phyloP scores from a whole-genome alignment of 257 asterid species.

The Forsythia viridissima region DNA sequence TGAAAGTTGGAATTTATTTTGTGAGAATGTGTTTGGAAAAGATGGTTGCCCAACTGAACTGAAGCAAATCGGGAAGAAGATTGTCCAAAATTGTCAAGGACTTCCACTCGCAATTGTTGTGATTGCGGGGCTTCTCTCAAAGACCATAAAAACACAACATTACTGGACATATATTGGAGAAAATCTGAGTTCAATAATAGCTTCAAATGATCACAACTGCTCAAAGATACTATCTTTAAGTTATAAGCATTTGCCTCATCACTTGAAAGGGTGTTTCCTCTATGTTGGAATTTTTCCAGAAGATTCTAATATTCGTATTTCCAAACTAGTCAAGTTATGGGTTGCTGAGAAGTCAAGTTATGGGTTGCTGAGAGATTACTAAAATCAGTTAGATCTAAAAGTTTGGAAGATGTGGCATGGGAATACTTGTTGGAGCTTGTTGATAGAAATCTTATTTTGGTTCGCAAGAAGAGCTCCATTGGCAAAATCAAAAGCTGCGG shows the following conservation, averaged over 20 bases:
- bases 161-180: constrained; percentile 19
- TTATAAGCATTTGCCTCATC: constrained; percentile 26
- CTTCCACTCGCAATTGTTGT: constrained; percentile 26
- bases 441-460: no score
- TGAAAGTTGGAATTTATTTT: constrained; percentile 28
- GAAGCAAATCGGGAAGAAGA: constrained; percentile 4
- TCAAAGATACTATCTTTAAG: constrained; percentile 5
- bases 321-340: constrained; percentile 27
- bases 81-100: constrained; percentile 31
- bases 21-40: neutral
- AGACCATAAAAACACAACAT: neutral
- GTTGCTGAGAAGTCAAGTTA: constrained; percentile 21
- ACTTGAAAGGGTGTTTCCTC: constrained; percentile 25
- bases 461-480: no score
- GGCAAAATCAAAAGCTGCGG: no score
- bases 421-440: neutral
- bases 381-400: neutral
- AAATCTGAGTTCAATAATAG: neutral
- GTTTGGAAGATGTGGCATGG: neutral
- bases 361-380: constrained; percentile 33
- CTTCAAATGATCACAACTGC: neutral
- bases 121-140: constrained; percentile 17
- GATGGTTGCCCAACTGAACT: constrained; percentile 5
- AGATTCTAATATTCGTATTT: neutral
- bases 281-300: constrained; percentile 23